Evolutionary conservation across 2,329 filamentous ascomycete genomes (phyloP).

Genomic region (Pezizomycotina sp.): DNA sequence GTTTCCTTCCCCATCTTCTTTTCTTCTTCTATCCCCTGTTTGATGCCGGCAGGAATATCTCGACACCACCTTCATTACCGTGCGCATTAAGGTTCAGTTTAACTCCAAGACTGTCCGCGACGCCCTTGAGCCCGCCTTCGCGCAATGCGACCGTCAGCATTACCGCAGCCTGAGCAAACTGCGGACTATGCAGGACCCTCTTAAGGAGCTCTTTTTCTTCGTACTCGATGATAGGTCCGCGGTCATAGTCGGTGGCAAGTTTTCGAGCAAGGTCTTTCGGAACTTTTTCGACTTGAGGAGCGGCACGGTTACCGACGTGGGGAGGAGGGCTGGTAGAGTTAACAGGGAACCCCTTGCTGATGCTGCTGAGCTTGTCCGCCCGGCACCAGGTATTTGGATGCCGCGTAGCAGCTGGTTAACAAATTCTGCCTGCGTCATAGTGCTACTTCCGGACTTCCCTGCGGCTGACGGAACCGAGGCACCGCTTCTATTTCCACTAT

Average conservation of each 20-base stretch:
- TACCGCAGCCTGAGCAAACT: conserved; percentile 72
- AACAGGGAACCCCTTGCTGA: conserved; percentile 76
- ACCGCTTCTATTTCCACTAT: conserved; percentile 11
- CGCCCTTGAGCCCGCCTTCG: conserved; percentile 77
- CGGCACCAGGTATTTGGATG: conserved; percentile 22
- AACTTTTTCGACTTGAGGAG: conserved; percentile 41
- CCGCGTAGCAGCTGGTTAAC: conserved; percentile 15
- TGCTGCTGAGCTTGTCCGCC: conserved; percentile 41
- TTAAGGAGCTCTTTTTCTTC: conserved; percentile 70
- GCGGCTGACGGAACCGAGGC: conserved; percentile 3
- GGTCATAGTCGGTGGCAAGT: conserved; percentile 60
- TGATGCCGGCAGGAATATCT: conserved; percentile 91
- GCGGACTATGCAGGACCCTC: conserved; percentile 71
- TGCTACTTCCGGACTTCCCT: conserved; percentile 3
- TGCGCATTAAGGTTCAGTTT: conserved; percentile 52
- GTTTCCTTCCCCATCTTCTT: conserved; percentile 46
- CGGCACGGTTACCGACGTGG: conserved; percentile 59
- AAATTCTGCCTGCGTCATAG: conserved; percentile 9
- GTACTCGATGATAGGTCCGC: conserved; percentile 58
- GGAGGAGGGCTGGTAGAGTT: conserved; percentile 70
- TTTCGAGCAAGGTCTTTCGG: conserved; percentile 52
- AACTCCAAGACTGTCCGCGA: conserved; percentile 70
- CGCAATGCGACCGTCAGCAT: conserved; percentile 75
- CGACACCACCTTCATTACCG: conserved; percentile 53
- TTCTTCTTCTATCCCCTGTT: conserved; percentile 72